phyloP scores from a whole-genome alignment of 805 yeast genomes.

The Candida germanica region DNA sequence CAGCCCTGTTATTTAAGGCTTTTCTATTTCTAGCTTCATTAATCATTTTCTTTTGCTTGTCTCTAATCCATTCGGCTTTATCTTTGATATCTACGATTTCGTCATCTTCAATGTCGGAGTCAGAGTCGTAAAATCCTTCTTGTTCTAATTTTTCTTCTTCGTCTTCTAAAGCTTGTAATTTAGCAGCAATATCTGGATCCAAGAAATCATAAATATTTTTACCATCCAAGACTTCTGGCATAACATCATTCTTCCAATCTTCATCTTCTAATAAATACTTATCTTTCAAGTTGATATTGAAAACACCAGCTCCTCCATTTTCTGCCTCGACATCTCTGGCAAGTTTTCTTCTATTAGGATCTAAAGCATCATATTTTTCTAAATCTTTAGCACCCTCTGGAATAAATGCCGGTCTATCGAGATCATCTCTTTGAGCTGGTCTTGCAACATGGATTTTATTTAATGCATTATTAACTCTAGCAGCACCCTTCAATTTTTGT shows the following conservation, averaged over 20 bases:
- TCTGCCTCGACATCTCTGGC: conserved; percentile 89
- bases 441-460: conserved; percentile 93
- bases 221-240: conserved; percentile 97
- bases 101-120: conserved; percentile 53
- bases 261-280: conserved; percentile 90
- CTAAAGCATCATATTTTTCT: conserved; percentile 70
- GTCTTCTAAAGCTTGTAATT: conserved; percentile 91
- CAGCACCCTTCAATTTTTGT: conserved; percentile 90
- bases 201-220: conserved; percentile 95
- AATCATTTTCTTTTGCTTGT: conserved; percentile 91
- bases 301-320: conserved; percentile 99
- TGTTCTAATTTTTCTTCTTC: conserved; percentile 92
- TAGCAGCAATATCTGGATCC: conserved; percentile 92
- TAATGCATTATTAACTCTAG: conserved; percentile 82
- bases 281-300: conserved; percentile 88
- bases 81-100: conserved; percentile 67
- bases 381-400: conserved; percentile 68
- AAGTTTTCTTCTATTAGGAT: conserved; percentile 76
- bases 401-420: conserved; percentile 72
- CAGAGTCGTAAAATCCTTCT: conserved; percentile 95
- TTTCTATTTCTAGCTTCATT: conserved; percentile 84
- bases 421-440: conserved; percentile 86
- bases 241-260: conserved; percentile 94
- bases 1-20: conserved; percentile 78
- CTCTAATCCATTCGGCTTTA: conserved; percentile 94